Conservation (phyloP, 2,329 filamentous ascomycete species). For the Claviceps pusilla region DNA sequence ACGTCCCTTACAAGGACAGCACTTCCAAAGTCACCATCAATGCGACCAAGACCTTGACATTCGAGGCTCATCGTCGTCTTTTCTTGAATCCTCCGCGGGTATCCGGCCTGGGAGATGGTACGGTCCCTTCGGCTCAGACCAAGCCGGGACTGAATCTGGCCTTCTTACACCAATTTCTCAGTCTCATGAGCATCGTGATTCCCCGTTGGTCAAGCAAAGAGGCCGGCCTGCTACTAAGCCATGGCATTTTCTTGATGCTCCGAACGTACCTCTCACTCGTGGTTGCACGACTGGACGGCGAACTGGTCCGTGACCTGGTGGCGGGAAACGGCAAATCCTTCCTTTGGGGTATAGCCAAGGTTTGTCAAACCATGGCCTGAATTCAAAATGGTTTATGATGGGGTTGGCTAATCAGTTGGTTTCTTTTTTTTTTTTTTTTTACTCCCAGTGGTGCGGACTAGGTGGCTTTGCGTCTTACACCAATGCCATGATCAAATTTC, state of each 20-base stretch:
- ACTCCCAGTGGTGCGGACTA: constrained; percentile 66
- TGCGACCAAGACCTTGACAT: constrained; percentile 81
- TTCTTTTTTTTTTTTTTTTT: neutral
- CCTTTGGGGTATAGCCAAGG: constrained; percentile 72
- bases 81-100: constrained; percentile 84
- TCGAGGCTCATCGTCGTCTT: constrained; percentile 84
- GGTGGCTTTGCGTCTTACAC: constrained; percentile 91
- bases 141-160: constrained; percentile 91
- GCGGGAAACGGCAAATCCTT: constrained; percentile 83
- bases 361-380: constrained; percentile 15
- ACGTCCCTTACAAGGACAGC: constrained; percentile 76
- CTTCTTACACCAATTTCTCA: constrained; percentile 92
- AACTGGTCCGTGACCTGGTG: constrained; percentile 92
- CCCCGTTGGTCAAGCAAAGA: constrained; percentile 93
- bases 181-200: constrained; percentile 93
- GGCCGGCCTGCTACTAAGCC: constrained; percentile 74
- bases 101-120: constrained; percentile 57
- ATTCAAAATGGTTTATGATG: neutral
- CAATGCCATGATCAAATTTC: constrained; percentile 97
- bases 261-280: constrained; percentile 88
- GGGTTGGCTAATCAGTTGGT: neutral
- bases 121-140: constrained; percentile 73
- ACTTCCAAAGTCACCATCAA: constrained; percentile 86
- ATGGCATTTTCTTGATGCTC: constrained; percentile 77
- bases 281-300: constrained; percentile 83